These are phyloP conservation scores for Cladosporium velox DNA, from an alignment of 2,329 filamentous ascomycete species.

Conservation along the genomic window DNA sequence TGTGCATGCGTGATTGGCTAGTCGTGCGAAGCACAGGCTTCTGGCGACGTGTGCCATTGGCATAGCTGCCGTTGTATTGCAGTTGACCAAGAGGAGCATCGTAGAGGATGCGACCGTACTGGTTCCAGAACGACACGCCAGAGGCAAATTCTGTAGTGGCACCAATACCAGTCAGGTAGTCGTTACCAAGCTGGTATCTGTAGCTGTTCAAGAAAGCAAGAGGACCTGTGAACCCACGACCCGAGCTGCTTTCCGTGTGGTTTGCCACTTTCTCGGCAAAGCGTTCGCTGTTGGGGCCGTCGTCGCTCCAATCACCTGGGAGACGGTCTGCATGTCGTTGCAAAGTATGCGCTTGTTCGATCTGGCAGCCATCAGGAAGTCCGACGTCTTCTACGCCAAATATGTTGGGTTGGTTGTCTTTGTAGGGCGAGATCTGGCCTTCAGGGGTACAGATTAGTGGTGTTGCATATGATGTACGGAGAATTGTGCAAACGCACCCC, in stretches of 20 bases:
- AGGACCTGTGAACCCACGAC: conserved; percentile 47
- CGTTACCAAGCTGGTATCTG: conserved; percentile 48
- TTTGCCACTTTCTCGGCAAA: conserved; percentile 54
- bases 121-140: conserved; percentile 56
- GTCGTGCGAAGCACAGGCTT: conserved; percentile 58
- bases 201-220: conserved; percentile 57
- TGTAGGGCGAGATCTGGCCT: conserved; percentile 48
- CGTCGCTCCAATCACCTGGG: conserved; percentile 49
- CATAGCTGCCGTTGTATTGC: conserved; percentile 53
- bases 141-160: conserved; percentile 53
- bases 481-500: conserved; percentile 39
- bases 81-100: conserved; percentile 52
- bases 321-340: conserved; percentile 59
- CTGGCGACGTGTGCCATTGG: conserved; percentile 48
- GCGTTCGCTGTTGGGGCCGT: conserved; percentile 51
- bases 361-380: conserved; percentile 56
- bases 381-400: conserved; percentile 54
- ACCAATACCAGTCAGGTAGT: conserved; percentile 52
- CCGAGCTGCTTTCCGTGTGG: conserved; percentile 43
- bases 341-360: conserved; percentile 55
- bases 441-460: conserved; percentile 18
- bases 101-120: conserved; percentile 57
- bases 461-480: background rate
- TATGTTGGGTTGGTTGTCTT: conserved; percentile 47
- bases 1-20: conserved; percentile 55